A percentile compares a stretch with the other conserved stretches of the same genome.
Conservation (phyloP, 2,329 filamentous ascomycete species). For the Alternaria triticina region DNA sequence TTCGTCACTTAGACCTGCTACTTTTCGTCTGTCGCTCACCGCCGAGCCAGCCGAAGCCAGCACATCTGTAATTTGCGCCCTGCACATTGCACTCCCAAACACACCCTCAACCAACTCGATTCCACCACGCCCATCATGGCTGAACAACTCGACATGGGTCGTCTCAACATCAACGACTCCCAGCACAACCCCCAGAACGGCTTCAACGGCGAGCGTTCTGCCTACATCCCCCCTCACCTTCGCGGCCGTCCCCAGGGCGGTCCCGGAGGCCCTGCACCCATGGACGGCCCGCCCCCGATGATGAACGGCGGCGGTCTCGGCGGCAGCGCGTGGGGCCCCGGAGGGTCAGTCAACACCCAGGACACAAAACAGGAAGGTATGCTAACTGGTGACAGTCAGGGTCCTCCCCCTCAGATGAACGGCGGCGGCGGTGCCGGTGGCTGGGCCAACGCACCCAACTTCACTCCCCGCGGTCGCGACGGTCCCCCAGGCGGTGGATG, state of each 20-base stretch:
- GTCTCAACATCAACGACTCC: conserved; percentile 72
- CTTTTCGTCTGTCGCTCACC: conserved; percentile 41
- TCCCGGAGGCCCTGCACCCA: conserved; percentile 48
- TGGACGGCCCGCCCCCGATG: conserved; percentile 49
- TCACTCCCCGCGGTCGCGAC: conserved; percentile 57
- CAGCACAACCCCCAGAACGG: conserved; percentile 62
- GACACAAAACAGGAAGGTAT: not conserved
- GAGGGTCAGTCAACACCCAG: conserved; percentile 29
- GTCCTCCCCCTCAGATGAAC: conserved; percentile 51
- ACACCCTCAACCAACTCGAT: conserved; percentile 9
- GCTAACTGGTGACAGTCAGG: conserved; percentile 37
- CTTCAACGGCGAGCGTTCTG: conserved; percentile 65
- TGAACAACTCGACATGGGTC: conserved; percentile 78
- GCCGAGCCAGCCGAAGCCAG: conserved; percentile 36
- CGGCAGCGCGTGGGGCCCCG: conserved; percentile 66
- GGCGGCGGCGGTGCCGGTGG: conserved; percentile 67
- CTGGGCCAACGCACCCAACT: conserved; percentile 65
- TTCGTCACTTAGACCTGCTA: conserved; percentile 36
- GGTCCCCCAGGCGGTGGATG: conserved; percentile 44
- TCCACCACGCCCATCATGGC: conserved; percentile 42
- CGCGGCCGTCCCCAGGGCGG: conserved; percentile 54
- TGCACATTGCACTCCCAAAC: conserved; percentile 7
- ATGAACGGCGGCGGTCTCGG: conserved; percentile 65
- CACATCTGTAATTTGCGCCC: conserved; percentile 28
- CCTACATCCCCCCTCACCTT: conserved; percentile 87